phyloP scores from a whole-genome alignment of 805 yeast genomes.

The Suhomyces canberraensis region DNA sequence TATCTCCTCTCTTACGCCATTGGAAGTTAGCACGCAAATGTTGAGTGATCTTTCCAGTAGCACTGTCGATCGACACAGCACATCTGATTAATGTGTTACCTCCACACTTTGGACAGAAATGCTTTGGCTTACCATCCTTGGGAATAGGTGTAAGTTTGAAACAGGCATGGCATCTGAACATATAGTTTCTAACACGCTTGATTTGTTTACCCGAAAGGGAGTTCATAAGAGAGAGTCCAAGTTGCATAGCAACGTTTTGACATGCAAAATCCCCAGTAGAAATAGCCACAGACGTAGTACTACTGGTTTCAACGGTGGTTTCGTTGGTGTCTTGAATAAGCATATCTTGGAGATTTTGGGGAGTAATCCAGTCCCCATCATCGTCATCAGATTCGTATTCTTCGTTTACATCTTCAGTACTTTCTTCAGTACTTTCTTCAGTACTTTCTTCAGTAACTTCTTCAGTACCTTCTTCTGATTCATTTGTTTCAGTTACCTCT shows the following conservation, averaged over 20 bases:
- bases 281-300: conserved; percentile 69
- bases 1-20: conserved; percentile 89
- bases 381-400: conserved; percentile 76
- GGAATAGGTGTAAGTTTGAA: conserved; percentile 79
- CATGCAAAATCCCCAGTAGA: conserved; percentile 97
- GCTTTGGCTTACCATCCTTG: conserved; percentile 69
- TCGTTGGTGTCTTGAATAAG: conserved; percentile 67
- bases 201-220: conserved; percentile 80
- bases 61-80: conserved; percentile 78
- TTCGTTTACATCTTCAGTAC: conserved; percentile 25
- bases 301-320: conserved; percentile 35
- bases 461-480: not conserved
- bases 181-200: conserved; percentile 80
- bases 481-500: not conserved
- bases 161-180: conserved; percentile 97
- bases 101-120: conserved; percentile 95
- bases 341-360: conserved; percentile 73
- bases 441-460: conserved; percentile 3
- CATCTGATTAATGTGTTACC: conserved; percentile 87
- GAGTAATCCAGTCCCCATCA: conserved; percentile 88
- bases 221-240: conserved; percentile 85
- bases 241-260: conserved; percentile 90
- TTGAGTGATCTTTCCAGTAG: conserved; percentile 79
- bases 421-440: not conserved
- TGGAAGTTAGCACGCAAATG: conserved; percentile 88